Percentiles rank a stretch among this genome's conserved stretches.
These are phyloP conservation scores for Fusarium coicis DNA, from an alignment of 2,329 filamentous ascomycete genomes.

Conservation along the genomic window DNA sequence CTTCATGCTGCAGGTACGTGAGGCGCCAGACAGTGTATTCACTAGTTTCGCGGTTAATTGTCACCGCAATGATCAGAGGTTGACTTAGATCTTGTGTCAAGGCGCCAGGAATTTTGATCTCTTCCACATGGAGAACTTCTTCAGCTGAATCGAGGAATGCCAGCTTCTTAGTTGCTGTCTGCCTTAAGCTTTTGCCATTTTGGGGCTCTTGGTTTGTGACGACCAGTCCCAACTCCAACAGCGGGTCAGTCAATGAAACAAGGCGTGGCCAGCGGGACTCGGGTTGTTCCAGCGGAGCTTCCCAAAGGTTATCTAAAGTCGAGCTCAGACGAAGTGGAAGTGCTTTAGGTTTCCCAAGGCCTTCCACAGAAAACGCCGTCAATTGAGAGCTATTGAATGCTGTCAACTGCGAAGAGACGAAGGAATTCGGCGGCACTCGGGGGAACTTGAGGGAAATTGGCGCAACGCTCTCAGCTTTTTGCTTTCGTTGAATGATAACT, in stretches of 20 bases:
- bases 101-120: slow-evolving; percentile 66
- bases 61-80: slow-evolving; percentile 79
- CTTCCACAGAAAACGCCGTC: slow-evolving; percentile 67
- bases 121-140: slow-evolving; percentile 85
- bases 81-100: slow-evolving; percentile 52
- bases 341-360: slow-evolving; percentile 64
- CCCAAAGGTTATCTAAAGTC: slow-evolving; percentile 69
- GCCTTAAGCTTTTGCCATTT: slow-evolving; percentile 43
- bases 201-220: slow-evolving; percentile 67
- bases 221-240: slow-evolving; percentile 86
- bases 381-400: slow-evolving; percentile 62
- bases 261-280: slow-evolving; percentile 77
- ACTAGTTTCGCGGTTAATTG: slow-evolving; percentile 79
- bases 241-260: slow-evolving; percentile 85
- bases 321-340: slow-evolving; percentile 63
- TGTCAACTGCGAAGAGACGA: slow-evolving; percentile 75
- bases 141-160: slow-evolving; percentile 78
- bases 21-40: slow-evolving; percentile 88
- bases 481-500: slow-evolving; percentile 85
- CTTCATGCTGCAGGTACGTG: slow-evolving; percentile 77
- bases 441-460: slow-evolving; percentile 67
- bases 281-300: slow-evolving; percentile 61
- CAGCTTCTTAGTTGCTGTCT: slow-evolving; percentile 54
- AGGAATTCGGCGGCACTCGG: slow-evolving; percentile 82
- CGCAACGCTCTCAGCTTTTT: slow-evolving; percentile 61